Conservation (phyloP, 176 grass and related monocot species). For the Carex parvula region DNA sequence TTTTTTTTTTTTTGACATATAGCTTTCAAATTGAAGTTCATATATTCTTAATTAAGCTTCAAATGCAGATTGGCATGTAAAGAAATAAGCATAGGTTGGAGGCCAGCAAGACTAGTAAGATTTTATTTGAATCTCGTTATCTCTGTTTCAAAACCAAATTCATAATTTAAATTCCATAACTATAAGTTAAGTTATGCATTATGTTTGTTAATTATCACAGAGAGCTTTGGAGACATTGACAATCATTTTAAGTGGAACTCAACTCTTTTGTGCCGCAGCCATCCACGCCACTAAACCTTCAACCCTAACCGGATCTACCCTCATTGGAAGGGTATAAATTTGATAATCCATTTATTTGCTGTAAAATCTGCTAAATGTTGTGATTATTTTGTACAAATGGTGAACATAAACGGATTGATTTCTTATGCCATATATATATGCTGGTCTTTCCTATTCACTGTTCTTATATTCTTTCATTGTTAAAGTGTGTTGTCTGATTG, state of each 20-base stretch:
- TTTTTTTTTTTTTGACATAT: too few species aligned
- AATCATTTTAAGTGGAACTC: constrained; percentile 63
- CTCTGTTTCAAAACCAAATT: not conserved
- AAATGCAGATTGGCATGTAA: constrained; percentile 71
- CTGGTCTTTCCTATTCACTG: not conserved
- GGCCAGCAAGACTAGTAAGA: constrained; percentile 56
- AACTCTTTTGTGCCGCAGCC: constrained; percentile 62
- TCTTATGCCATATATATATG: constrained; percentile 8
- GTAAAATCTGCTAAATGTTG: not conserved
- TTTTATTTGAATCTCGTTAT: not conserved
- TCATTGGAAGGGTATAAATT: constrained; percentile 8
- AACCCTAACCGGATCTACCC: not conserved
- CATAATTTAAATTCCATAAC: not conserved
- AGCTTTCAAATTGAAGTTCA: not conserved
- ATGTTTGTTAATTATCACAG: constrained; percentile 28
- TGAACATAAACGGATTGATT: not conserved
- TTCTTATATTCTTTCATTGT: too few species aligned
- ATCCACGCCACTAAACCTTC: constrained; percentile 48
- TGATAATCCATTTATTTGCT: not conserved
- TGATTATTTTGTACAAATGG: constrained; percentile 9
- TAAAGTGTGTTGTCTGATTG: constrained; percentile 14
- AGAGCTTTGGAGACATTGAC: constrained; percentile 66
- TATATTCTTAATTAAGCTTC: not conserved
- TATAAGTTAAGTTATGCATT: not conserved
- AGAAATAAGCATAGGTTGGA: constrained; percentile 73